Percentiles rank a stretch among this genome's conserved stretches.
Evolutionary conservation across 768 basidiomycete species (phyloP).

Genomic region (Boletus edulis): DNA sequence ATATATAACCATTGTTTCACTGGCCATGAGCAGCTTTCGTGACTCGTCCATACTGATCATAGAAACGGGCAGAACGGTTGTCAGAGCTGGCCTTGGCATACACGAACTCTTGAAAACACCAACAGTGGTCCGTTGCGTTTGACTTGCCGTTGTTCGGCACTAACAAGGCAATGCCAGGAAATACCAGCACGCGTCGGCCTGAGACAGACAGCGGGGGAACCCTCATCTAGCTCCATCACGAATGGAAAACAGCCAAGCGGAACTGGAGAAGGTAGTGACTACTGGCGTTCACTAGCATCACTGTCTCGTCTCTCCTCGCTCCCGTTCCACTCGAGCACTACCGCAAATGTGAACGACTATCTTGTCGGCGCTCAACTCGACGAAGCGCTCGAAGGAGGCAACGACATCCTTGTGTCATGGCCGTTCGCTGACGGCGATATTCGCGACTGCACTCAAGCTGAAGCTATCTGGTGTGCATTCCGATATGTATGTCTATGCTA

Average conservation of each 20-base stretch:
- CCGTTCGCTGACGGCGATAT: conserved; percentile 77
- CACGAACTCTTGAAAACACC: conserved; percentile 77
- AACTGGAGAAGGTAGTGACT: conserved; percentile 14
- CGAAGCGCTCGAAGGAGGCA: conserved; percentile 71
- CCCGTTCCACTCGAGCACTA: conserved; percentile 41
- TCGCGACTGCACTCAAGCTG: conserved; percentile 79
- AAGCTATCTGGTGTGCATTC: conserved; percentile 75
- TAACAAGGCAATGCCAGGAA: conserved; percentile 48
- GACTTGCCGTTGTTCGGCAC: not conserved
- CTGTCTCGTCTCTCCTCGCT: conserved; percentile 48
- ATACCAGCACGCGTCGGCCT: conserved; percentile 79
- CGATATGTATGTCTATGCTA: not conserved
- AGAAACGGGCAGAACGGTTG: conserved; percentile 67
- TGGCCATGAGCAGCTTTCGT: conserved; percentile 62
- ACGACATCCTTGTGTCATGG: conserved; percentile 76
- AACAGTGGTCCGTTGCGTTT: conserved; percentile 55
- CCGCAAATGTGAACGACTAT: conserved; percentile 69
- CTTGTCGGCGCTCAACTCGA: conserved; percentile 80
- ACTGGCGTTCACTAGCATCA: conserved; percentile 38
- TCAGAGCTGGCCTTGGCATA: conserved; percentile 78
- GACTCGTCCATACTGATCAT: conserved; percentile 80
- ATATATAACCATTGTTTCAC: not conserved
- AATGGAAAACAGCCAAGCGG: conserved; percentile 24
- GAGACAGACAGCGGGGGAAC: conserved; percentile 39
- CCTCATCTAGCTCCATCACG: conserved; percentile 21